phyloP scores from a whole-genome alignment of 805 yeast species.

The Starmerella potacharoeniae region DNA sequence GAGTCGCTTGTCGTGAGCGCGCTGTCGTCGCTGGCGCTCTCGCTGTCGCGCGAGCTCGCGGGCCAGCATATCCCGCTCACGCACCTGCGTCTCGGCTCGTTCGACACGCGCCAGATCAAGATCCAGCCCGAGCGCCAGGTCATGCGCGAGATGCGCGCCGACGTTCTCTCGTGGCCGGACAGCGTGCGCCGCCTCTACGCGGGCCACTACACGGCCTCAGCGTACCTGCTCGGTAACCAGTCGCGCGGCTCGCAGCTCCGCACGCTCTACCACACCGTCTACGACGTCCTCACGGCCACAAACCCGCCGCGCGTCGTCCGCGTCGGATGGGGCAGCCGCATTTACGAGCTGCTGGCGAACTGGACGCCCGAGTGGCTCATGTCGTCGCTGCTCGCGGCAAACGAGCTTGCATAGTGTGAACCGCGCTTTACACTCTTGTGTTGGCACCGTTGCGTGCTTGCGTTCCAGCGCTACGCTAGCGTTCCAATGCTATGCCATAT shows the following conservation, averaged over 20 bases:
- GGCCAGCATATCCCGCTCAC: constrained; percentile 36
- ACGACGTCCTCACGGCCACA: constrained; percentile 24
- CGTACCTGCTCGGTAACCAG: constrained; percentile 25
- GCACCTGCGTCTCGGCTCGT: constrained; percentile 38
- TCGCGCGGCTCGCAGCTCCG: constrained; percentile 27
- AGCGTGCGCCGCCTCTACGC: constrained; percentile 30
- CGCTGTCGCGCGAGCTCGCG: constrained; percentile 35
- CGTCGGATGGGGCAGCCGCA: constrained; percentile 28
- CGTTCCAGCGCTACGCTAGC: no score
- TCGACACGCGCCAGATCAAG: constrained; percentile 28
- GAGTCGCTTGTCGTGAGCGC: constrained; percentile 46
- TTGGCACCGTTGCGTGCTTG: no score
- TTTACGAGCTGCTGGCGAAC: constrained; percentile 25
- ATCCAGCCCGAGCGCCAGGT: constrained; percentile 23
- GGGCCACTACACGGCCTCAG: constrained; percentile 26
- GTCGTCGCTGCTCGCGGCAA: constrained; percentile 3
- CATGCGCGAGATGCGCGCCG: constrained; percentile 30
- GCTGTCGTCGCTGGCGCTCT: constrained; percentile 31
- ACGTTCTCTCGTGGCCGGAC: constrained; percentile 35
- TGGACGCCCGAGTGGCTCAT: constrained; percentile 27
- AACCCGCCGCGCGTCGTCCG: constrained; percentile 26
- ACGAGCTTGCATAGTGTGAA: not conserved
- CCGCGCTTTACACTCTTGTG: not conserved
- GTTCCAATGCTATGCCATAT: no score
- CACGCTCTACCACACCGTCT: constrained; percentile 26